A percentile compares a stretch with the other conserved stretches of the same genome.
phyloP scores from a whole-genome alignment of 2,329 filamentous ascomycete genomes.

The Colletotrichum caudatum region DNA sequence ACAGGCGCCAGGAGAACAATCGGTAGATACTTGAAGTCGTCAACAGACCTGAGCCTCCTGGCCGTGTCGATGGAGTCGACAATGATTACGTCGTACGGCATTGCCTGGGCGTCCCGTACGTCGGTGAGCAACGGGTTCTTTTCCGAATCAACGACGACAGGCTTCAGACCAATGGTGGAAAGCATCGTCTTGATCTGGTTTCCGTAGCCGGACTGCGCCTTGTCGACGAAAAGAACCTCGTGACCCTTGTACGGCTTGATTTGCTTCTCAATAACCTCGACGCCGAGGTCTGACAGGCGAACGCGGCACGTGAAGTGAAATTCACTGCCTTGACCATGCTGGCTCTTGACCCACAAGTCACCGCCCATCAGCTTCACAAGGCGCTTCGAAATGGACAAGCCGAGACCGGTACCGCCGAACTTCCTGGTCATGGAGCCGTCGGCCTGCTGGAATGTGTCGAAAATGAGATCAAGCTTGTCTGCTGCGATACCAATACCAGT shows the following conservation, averaged over 20 bases:
- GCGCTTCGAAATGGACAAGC: conserved; percentile 93
- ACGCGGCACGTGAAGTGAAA: conserved; percentile 98
- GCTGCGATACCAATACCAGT: conserved; percentile 96
- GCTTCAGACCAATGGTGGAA: conserved; percentile 80
- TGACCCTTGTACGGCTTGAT: conserved; percentile 92
- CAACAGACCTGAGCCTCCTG: conserved; percentile 84
- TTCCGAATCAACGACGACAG: conserved; percentile 86
- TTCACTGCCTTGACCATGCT: conserved; percentile 89
- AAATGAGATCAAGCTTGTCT: conserved; percentile 96
- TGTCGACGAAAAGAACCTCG: conserved; percentile 94
- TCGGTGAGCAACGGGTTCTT: conserved; percentile 70
- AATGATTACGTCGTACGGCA: conserved; percentile 93
- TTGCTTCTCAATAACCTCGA: conserved; percentile 82
- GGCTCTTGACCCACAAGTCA: conserved; percentile 94
- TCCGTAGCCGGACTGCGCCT: conserved; percentile 82
- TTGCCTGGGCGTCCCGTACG: conserved; percentile 65
- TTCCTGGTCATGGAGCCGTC: conserved; percentile 96
- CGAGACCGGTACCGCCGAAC: conserved; percentile 94
- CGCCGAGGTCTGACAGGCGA: conserved; percentile 82
- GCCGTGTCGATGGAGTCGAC: conserved; percentile 95
- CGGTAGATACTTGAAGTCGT: conserved; percentile 97
- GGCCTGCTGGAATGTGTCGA: conserved; percentile 98
- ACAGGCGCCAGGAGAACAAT: conserved; percentile 91
- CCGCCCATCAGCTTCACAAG: conserved; percentile 97
- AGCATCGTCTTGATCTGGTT: conserved; percentile 84